These are phyloP conservation scores for Saccharomycopsis sp. DNA, from an alignment of 805 yeast genomes.

Conservation along the genomic window DNA sequence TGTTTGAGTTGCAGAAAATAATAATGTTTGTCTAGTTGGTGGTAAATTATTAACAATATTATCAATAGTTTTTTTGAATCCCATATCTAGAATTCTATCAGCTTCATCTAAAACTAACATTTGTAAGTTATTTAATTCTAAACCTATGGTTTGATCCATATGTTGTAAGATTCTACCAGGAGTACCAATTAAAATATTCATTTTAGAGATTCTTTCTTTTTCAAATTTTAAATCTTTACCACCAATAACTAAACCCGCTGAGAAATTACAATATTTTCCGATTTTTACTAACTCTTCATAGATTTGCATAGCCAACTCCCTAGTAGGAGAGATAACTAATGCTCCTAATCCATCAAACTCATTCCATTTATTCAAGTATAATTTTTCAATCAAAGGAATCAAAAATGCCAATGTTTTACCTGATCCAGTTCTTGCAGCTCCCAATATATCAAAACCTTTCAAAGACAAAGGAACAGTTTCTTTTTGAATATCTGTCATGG, in stretches of 20 bases:
- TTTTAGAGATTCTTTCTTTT: slow-evolving; percentile 63
- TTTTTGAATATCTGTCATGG: slow-evolving; percentile 79
- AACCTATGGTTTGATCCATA: slow-evolving; percentile 78
- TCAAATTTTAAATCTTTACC: slow-evolving; percentile 84
- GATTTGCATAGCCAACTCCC: slow-evolving; percentile 85
- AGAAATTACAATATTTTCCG: slow-evolving; percentile 63
- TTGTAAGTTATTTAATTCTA: slow-evolving; percentile 66
- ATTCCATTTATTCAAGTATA: slow-evolving; percentile 63
- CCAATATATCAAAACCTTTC: slow-evolving; percentile 70
- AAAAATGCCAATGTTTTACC: slow-evolving; percentile 86
- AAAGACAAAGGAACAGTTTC: slow-evolving; percentile 67
- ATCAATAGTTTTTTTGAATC: slow-evolving; percentile 75
- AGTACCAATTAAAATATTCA: slow-evolving; percentile 81
- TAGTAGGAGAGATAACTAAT: slow-evolving; percentile 78
- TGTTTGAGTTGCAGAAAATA: slow-evolving; percentile 86
- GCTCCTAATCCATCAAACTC: slow-evolving; percentile 87
- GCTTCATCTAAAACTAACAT: slow-evolving; percentile 84
- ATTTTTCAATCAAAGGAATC: slow-evolving; percentile 66
- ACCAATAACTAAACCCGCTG: slow-evolving; percentile 89
- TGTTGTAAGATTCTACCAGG: slow-evolving; percentile 90
- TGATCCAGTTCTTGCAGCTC: slow-evolving; percentile 77
- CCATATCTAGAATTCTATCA: slow-evolving; percentile 89
- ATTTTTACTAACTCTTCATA: slow-evolving; percentile 79
- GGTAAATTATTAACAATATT: slow-evolving; percentile 72
- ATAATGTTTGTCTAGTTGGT: slow-evolving; percentile 67